A percentile compares a stretch with the other conserved stretches of the same genome.
Conservation (phyloP, 805 yeast species). For the Lachancea mirantina region DNA sequence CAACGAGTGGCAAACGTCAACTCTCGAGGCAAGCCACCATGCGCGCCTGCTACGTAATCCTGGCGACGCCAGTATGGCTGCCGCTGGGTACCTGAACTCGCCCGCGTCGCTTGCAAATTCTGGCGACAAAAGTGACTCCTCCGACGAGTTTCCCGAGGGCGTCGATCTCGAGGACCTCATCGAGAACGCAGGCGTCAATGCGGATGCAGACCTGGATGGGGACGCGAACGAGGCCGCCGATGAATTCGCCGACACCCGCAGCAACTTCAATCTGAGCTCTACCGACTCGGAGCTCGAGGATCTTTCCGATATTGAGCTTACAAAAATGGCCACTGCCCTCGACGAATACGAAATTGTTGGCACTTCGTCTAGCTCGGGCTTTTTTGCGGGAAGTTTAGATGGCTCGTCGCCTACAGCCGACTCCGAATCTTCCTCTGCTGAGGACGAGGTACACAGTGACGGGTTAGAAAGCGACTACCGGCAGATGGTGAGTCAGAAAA, state of each 20-base stretch:
- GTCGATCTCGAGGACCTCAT: slow-evolving; percentile 5
- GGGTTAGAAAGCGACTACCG: slow-evolving; percentile 1
- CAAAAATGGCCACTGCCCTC: slow-evolving; percentile 22
- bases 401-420: neutral
- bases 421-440: neutral
- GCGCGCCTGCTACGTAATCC: no score
- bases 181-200: slow-evolving; percentile 1
- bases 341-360: slow-evolving; percentile 27
- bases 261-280: slow-evolving; percentile 9
- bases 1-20: slow-evolving; percentile 18
- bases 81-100: no score
- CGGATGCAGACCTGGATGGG: slow-evolving; percentile 4
- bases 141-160: slow-evolving; percentile 1
- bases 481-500: slow-evolving; percentile 4
- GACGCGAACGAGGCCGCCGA: slow-evolving; percentile 11
- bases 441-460: slow-evolving; percentile 5
- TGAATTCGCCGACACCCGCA: slow-evolving; percentile 7
- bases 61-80: no score
- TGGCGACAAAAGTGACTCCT: neutral
- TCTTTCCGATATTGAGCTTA: slow-evolving; percentile 9
- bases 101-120: slow-evolving; percentile 1
- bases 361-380: slow-evolving; percentile 3
- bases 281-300: slow-evolving; percentile 6
- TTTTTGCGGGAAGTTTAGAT: neutral
- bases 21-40: no score